phyloP scores from a whole-genome alignment of 441 rosid genomes.

The Erysimum pusillum region DNA sequence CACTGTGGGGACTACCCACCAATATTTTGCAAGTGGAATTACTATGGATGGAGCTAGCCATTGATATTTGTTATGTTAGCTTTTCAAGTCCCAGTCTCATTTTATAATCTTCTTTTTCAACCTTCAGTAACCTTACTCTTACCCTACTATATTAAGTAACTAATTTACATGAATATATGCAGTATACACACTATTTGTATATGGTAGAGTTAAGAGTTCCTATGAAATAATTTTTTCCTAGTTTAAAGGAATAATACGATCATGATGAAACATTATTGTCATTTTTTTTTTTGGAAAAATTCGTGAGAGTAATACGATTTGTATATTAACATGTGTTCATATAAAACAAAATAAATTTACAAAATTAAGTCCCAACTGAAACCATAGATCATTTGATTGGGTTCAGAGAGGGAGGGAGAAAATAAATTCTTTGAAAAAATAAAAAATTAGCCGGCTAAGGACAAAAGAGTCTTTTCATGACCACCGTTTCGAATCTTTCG shows the following conservation, averaged over 20 bases:
- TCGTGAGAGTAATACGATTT: not conserved
- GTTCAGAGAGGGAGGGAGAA: not conserved
- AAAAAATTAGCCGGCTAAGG: not conserved
- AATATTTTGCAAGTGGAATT: constrained; percentile 29
- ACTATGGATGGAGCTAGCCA: constrained; percentile 23
- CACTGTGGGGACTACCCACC: constrained; percentile 42
- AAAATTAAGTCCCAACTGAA: constrained; percentile 27
- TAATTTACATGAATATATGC: not conserved
- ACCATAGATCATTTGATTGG: constrained; percentile 4
- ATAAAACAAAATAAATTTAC: not conserved
- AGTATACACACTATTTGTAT: not conserved
- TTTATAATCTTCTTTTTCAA: not conserved
- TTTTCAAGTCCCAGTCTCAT: constrained; percentile 11
- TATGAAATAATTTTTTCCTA: not conserved
- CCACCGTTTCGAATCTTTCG: constrained; percentile 50
- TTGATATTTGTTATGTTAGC: constrained; percentile 26
- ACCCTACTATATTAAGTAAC: not conserved
- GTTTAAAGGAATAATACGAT: not conserved
- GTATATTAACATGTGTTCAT: constrained; percentile 31
- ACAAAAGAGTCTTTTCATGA: constrained; percentile 33
- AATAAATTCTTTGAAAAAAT: not conserved
- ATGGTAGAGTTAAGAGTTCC: not conserved
- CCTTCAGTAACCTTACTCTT: not conserved
- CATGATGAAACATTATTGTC: not conserved
- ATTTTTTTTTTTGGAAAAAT: too few relatives aligned